A percentile compares a stretch with the other conserved stretches of the same genome.
Conservation (phyloP, 495 filamentous ascomycete genomes). For the Neurospora sp. region DNA sequence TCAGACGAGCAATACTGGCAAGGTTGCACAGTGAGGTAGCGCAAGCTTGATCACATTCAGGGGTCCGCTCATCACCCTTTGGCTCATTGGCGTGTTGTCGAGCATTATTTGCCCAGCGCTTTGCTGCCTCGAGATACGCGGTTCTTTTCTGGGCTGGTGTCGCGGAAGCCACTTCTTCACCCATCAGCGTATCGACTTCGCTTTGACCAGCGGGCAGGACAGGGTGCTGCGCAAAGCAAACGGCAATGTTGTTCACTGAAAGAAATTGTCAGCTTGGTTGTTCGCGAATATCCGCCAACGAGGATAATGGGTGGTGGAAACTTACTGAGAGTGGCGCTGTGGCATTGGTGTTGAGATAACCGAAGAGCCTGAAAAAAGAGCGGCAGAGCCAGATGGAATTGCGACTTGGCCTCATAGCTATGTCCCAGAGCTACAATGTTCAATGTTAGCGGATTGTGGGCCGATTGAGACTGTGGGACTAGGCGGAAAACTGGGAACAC, state of each 20-base stretch:
- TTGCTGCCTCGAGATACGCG: slow-evolving; percentile 49
- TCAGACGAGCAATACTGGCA: slow-evolving; percentile 67
- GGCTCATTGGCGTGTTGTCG: slow-evolving; percentile 43
- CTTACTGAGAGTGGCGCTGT: slow-evolving; percentile 62
- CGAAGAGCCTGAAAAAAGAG: slow-evolving; percentile 76
- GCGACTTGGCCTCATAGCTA: slow-evolving; percentile 57
- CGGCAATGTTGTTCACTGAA: slow-evolving; percentile 63
- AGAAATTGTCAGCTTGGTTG: background rate
- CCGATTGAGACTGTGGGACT: background rate
- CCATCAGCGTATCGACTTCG: slow-evolving; percentile 20
- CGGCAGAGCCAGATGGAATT: slow-evolving; percentile 73
- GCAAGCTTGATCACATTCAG: slow-evolving; percentile 81
- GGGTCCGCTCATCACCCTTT: slow-evolving; percentile 45
- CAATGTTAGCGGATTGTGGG: slow-evolving; percentile 10
- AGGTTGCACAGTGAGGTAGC: slow-evolving; percentile 78
- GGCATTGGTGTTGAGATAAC: slow-evolving; percentile 55
- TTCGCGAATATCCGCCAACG: background rate
- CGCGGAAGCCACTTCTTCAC: slow-evolving; percentile 12
- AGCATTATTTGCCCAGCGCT: slow-evolving; percentile 68
- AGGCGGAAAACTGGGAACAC: slow-evolving; percentile 6
- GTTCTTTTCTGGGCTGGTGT: slow-evolving; percentile 35
- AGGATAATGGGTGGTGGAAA: background rate
- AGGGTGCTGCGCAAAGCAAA: slow-evolving; percentile 53
- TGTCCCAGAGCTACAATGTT: slow-evolving; percentile 50
- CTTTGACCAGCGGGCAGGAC: slow-evolving; percentile 28